Evolutionary conservation across 768 basidiomycete genomes (phyloP).

Genomic region (Leccinum olivaceopallidum): DNA sequence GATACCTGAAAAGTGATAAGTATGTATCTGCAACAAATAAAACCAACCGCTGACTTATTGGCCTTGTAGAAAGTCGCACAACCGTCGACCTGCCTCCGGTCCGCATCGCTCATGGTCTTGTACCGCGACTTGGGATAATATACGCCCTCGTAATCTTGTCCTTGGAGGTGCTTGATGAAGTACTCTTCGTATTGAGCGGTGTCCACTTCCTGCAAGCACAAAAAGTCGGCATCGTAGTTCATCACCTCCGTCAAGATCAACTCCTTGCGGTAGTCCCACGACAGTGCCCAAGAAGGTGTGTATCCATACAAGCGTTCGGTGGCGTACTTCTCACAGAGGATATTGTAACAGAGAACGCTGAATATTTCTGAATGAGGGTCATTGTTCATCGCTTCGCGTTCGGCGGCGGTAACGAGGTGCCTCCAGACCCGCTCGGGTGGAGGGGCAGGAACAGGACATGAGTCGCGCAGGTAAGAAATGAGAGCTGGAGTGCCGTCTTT

Average conservation of each 20-base stretch:
- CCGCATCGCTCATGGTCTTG: constrained; percentile 87
- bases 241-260: constrained; percentile 83
- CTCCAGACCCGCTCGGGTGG: constrained; percentile 86
- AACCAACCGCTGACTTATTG: constrained; percentile 61
- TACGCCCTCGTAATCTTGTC: constrained; percentile 85
- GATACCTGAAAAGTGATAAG: constrained; percentile 57
- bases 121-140: constrained; percentile 92
- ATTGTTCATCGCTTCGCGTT: constrained; percentile 56
- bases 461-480: constrained; percentile 90
- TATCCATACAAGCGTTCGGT: constrained; percentile 91
- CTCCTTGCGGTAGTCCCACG: constrained; percentile 94
- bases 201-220: constrained; percentile 96
- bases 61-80: constrained; percentile 96
- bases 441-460: constrained; percentile 76
- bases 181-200: constrained; percentile 90
- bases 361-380: constrained; percentile 76
- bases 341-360: constrained; percentile 88
- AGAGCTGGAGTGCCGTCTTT: constrained; percentile 93
- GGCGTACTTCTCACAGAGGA: constrained; percentile 89
- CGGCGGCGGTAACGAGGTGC: constrained; percentile 54
- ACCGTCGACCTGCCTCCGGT: constrained; percentile 89
- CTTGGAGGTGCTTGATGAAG: constrained; percentile 71
- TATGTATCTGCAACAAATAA: constrained; percentile 1
- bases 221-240: constrained; percentile 79
- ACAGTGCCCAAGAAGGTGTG: constrained; percentile 93